Conservation (phyloP, 768 basidiomycete genomes). For the Lentinula sp. region DNA sequence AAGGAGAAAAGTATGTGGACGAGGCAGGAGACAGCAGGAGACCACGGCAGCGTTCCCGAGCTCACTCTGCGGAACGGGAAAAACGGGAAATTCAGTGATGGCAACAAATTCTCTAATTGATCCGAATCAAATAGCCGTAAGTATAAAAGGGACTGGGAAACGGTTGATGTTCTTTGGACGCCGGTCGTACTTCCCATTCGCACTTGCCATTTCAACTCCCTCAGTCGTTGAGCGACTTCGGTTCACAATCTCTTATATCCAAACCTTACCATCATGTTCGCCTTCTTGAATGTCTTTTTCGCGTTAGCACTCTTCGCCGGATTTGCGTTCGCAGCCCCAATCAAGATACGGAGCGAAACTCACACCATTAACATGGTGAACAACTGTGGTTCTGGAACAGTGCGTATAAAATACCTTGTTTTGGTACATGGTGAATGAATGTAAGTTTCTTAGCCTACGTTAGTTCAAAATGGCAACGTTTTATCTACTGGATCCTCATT, state of each 20-base stretch:
- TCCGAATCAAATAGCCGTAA: neutral
- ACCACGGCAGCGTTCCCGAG: too few relatives aligned
- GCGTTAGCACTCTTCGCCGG: neutral
- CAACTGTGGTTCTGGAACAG: conserved; percentile 29
- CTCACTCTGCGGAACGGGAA: too few relatives aligned
- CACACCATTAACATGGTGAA: conserved; percentile 16
- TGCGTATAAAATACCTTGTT: conserved; percentile 9
- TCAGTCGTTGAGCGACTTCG: conserved; percentile 1
- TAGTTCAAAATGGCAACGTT: conserved; percentile 21
- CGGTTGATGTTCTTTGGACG: neutral
- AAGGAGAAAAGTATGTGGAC: too few relatives aligned
- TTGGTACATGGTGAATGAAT: neutral
- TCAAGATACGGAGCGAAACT: neutral
- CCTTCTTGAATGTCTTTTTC: neutral
- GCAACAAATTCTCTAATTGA: neutral
- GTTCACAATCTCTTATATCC: neutral
- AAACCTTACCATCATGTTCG: neutral
- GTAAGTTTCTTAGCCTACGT: conserved; percentile 16
- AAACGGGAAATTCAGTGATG: too few relatives aligned
- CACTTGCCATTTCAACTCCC: neutral
- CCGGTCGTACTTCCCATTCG: neutral
- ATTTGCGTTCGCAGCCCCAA: neutral
- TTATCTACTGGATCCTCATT: conserved; percentile 25
- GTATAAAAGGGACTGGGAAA: neutral
- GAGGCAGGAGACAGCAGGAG: too few relatives aligned